Conservation (phyloP, 1,284 basidiomycete genomes). For the Cutaneotrichosporon dermatis region DNA sequence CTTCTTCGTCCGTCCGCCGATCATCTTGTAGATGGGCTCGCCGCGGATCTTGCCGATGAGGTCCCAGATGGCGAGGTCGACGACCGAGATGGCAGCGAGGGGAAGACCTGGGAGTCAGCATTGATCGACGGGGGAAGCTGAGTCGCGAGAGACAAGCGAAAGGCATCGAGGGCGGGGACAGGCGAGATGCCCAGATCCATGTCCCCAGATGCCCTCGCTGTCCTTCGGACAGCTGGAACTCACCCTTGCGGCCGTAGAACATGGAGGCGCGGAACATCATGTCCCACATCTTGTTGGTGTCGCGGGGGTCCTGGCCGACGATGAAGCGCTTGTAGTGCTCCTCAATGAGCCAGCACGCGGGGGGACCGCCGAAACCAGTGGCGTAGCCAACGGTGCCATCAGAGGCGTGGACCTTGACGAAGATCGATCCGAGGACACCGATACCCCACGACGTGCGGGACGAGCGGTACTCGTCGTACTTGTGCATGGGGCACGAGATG, state of each 20-base stretch:
- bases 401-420: conserved; percentile 53
- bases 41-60: conserved; percentile 55
- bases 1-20: conserved; percentile 54
- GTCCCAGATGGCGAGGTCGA: conserved; percentile 55
- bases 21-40: conserved; percentile 58
- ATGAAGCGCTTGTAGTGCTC: conserved; percentile 56
- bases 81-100: conserved; percentile 55
- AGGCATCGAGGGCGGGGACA: too few relatives aligned
- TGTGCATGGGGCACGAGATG: conserved; percentile 52
- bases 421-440: conserved; percentile 52
- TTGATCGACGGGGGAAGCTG: too few relatives aligned
- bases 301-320: conserved; percentile 54
- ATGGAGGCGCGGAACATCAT: conserved; percentile 52
- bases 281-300: conserved; percentile 54
- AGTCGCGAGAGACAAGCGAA: too few relatives aligned
- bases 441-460: conserved; percentile 53
- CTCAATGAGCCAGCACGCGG: conserved; percentile 57
- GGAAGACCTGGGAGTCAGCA: conserved; percentile 40
- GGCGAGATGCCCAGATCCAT: too few relatives aligned
- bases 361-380: conserved; percentile 56
- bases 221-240: too few relatives aligned
- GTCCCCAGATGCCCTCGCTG: too few relatives aligned
- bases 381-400: conserved; percentile 55
- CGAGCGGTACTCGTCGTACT: conserved; percentile 52
- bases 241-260: conserved; percentile 55